Conservation (phyloP, 768 basidiomycete genomes). For the Panus rudis region DNA sequence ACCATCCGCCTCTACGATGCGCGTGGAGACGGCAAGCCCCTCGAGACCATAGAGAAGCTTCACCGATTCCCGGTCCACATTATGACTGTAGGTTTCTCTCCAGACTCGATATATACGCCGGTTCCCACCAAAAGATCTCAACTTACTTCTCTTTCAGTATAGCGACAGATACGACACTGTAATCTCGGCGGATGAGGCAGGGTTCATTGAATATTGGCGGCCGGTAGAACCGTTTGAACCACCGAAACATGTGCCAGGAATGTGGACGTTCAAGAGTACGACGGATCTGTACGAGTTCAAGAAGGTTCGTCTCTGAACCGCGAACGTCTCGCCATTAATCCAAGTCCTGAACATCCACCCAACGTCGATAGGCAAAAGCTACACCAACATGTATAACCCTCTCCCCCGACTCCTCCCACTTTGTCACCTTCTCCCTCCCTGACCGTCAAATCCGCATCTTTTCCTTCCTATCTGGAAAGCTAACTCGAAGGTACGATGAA, state of each 20-base stretch:
- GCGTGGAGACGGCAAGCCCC: conserved; percentile 72
- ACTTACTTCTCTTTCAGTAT: conserved; percentile 57
- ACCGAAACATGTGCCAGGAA: conserved; percentile 66
- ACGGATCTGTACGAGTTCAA: conserved; percentile 98
- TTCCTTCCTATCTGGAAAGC: conserved; percentile 82
- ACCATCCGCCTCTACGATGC: conserved; percentile 88
- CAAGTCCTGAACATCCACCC: too few species aligned
- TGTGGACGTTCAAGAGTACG: conserved; percentile 88
- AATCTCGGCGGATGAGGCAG: conserved; percentile 88
- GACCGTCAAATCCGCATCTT: conserved; percentile 94
- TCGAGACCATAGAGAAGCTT: conserved; percentile 69
- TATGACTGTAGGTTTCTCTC: conserved; percentile 50
- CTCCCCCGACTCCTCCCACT: conserved; percentile 83
- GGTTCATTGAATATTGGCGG: conserved; percentile 96
- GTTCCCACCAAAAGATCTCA: too few species aligned
- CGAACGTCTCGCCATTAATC: not conserved
- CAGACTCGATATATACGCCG: too few species aligned
- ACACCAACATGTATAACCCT: conserved; percentile 88
- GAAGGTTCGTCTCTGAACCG: conserved; percentile 50
- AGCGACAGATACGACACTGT: conserved; percentile 87
- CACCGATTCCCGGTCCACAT: conserved; percentile 89
- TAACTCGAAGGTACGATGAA: conserved; percentile 93
- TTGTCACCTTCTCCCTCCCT: conserved; percentile 89
- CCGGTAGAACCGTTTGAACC: conserved; percentile 82
- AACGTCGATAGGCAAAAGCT: conserved; percentile 67